Conservation (phyloP, 768 basidiomycete genomes). For the Lactarius hatsudake region DNA sequence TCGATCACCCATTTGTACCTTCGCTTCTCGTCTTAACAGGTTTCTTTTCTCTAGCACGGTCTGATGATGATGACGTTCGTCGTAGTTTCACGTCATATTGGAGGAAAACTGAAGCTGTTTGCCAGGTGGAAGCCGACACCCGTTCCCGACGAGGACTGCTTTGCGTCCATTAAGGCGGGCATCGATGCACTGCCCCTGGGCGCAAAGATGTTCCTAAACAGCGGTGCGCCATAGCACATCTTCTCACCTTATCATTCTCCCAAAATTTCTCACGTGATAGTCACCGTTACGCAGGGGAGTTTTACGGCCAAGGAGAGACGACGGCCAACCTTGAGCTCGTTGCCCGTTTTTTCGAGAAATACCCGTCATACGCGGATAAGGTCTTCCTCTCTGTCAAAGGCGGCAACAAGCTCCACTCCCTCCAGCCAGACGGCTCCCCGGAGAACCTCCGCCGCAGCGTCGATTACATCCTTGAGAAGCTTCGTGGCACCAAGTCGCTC, state of each 20-base stretch:
- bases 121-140: slow-evolving; percentile 41
- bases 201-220: slow-evolving; percentile 50
- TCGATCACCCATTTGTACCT: not conserved
- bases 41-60: slow-evolving; percentile 40
- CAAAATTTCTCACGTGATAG: too few species aligned
- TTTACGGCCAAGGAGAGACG: slow-evolving; percentile 48
- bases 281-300: slow-evolving; percentile 41
- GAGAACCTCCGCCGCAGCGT: slow-evolving; percentile 51
- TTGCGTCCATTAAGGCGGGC: slow-evolving; percentile 57
- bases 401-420: not conserved
- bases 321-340: slow-evolving; percentile 49
- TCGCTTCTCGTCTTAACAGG: not conserved
- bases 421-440: slow-evolving; percentile 32
- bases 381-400: slow-evolving; percentile 52
- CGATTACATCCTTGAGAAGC: slow-evolving; percentile 41
- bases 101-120: not conserved
- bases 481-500: slow-evolving; percentile 52
- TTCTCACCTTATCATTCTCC: not conserved
- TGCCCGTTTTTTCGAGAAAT: slow-evolving; percentile 47
- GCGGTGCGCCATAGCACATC: slow-evolving; percentile 35
- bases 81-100: not conserved
- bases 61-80: slow-evolving; percentile 58
- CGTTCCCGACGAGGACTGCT: slow-evolving; percentile 55
- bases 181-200: slow-evolving; percentile 43
- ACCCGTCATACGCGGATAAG: slow-evolving; percentile 45